Evolutionary conservation across 345 rosid species (phyloP), one percentile per base, ranked within the genome.

Genomic region (Euphorbia tirucalli): DNA sequence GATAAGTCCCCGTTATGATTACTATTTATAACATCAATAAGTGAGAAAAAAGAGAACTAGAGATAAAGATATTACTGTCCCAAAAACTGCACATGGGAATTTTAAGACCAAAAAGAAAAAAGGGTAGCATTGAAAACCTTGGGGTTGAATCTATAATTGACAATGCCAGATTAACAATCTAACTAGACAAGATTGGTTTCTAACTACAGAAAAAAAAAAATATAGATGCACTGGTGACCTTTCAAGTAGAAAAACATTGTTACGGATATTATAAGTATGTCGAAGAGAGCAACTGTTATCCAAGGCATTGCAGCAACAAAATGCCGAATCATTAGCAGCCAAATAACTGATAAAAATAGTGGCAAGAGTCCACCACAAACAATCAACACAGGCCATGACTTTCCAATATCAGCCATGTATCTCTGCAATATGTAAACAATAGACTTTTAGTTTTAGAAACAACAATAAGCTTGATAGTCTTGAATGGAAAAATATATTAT

Each of bases 261-360:
- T 50, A 95, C 97, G 0, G 93, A 85, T 71, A 92, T 71, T 52
- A 95, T 81, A 68, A 95, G 97, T 69, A 92, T 43, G 77, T 92
- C 93, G 77, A 92, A 92, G 66, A 95, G 74, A 62, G 84, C 87
- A 64, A 95, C 93, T 11, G 99, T 95, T 71, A 92, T 87, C 97
- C 99, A 95, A 11, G 99, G 99, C 97, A 95, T 92, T 70, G 96
- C 97, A 39, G 88, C 83, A 70, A 95, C 99, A 81, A 95, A 92
- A 77, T 92, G 91, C 10, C 97, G 88, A 77, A 95, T 89, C 81
- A 95, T 81, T 71, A 95, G 87, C 71, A 95, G 82, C 99, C 99
- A 95, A 57, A 95, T 80, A 54, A 95, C 85, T 68, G 99, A 92
- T 63, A 95, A 79, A 83, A 92, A 85, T 43, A 95, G 84, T 0